Evolutionary conservation across 768 basidiomycete species (phyloP), one percentile per base, ranked within the genome.

Genomic region (Boletus rufocinnamomeus): DNA sequence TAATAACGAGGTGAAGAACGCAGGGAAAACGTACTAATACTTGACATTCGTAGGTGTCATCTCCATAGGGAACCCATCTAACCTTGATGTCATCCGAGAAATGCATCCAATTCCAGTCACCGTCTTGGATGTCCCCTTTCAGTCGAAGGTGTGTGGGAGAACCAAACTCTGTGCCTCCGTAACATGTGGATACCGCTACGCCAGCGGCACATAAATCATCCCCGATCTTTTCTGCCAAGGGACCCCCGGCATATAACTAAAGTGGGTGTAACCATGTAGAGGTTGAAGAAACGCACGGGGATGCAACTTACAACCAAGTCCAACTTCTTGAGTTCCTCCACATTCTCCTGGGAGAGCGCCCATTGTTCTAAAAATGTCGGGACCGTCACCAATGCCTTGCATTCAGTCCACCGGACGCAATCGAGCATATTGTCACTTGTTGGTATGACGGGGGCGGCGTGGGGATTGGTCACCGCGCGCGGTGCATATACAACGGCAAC

Each of bases 401-500:
- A 59, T 28, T 52, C 49, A 2, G 65, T 64, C 27, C 40, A 47
- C n/a, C 50, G 48, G 2, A 57, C 28, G 48, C 28, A 43, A 17
- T 66, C 63, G 6, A 72, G 50, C 11, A 71, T 58, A 14, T 64
- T 68, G 13, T 69, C 61, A 3, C 52, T 28, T 4, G 71, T 62
- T 13, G 66, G 62, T n/a, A 66, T 48, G 5, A 66, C 52, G 1
- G 71, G 71, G 19, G 49, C 37, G 2, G 54, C 58, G 1, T 25
- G 45, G 1, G 47, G 44, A 37, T 61, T 35, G 16, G 37, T 21
- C 10, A 38, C 19, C 3, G 67, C 52, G 1, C 54, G 60, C 4
- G 76, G 79, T 21, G 77, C 70, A 53, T 71, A 78, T 2, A 80
- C 41, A 8, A 60, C 66, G 0, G 72, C 64, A 6, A 73, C 61